Percentiles rank a stretch among this genome's conserved stretches.
These are phyloP conservation scores for Aspergillus flavus DNA, from an alignment of 2,329 filamentous ascomycete genomes.

Conservation along the genomic window DNA sequence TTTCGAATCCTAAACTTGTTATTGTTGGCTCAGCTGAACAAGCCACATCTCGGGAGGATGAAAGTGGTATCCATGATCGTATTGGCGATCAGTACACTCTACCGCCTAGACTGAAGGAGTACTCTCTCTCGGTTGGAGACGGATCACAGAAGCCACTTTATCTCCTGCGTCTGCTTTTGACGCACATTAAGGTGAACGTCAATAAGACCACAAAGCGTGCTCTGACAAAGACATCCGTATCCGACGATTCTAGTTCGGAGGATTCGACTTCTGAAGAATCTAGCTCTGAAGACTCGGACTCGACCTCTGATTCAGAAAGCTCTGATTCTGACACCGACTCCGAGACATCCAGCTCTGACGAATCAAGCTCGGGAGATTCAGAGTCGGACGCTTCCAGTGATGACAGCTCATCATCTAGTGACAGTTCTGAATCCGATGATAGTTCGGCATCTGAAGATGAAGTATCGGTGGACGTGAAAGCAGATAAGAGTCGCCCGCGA, in stretches of 20 bases:
- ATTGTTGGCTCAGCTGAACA: constrained; percentile 64
- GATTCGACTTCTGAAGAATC: constrained; percentile 38
- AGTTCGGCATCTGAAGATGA: constrained; percentile 22
- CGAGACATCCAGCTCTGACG: constrained; percentile 22
- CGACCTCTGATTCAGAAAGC: constrained; percentile 29
- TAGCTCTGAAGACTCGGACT: constrained; percentile 28
- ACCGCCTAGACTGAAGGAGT: constrained; percentile 65
- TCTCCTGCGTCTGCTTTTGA: constrained; percentile 72
- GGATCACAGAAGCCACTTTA: constrained; percentile 78
- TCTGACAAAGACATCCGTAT: constrained; percentile 19
- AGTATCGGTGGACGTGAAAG: constrained; percentile 10
- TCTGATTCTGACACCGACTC: constrained; percentile 26
- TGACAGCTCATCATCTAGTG: constrained; percentile 9
- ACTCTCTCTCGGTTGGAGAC: constrained; percentile 68
- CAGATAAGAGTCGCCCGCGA: constrained; percentile 31
- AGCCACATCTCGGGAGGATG: constrained; percentile 21
- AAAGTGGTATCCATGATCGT: constrained; percentile 21
- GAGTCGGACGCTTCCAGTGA: constrained; percentile 38
- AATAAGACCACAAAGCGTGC: constrained; percentile 10
- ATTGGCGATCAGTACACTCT: constrained; percentile 55
- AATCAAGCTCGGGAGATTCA: constrained; percentile 26
- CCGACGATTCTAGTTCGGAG: constrained; percentile 40
- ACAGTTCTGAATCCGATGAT: constrained; percentile 22
- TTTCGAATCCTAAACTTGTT: constrained; percentile 74
- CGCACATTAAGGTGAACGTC: constrained; percentile 33